These are phyloP conservation scores for Arctium minus DNA, from an alignment of 129 eudicot genomes.

Conservation along the genomic window DNA sequence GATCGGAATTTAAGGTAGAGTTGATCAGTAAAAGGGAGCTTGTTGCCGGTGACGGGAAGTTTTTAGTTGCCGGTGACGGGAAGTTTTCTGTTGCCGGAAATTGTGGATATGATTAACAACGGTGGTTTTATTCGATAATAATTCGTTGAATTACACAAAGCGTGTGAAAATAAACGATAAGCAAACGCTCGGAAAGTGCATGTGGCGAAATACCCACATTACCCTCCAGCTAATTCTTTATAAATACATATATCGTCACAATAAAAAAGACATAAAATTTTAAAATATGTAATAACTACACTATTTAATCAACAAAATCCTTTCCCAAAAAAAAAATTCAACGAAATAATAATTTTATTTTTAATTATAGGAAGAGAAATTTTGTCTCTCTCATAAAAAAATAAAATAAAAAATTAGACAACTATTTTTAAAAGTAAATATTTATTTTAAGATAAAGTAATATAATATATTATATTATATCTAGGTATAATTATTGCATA, in stretches of 20 bases:
- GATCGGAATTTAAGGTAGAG: background rate
- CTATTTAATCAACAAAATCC: too few relatives aligned
- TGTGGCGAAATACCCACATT: background rate
- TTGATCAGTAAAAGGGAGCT: background rate
- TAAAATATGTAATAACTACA: too few relatives aligned
- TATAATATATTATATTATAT: too few relatives aligned
- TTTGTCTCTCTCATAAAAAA: too few relatives aligned
- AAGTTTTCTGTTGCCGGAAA: constrained; percentile 15
- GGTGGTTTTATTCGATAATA: constrained; percentile 22
- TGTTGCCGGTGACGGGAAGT: constrained; percentile 15
- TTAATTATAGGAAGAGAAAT: too few relatives aligned
- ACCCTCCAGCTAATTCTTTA: background rate
- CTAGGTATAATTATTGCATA: background rate
- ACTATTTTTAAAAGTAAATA: too few relatives aligned
- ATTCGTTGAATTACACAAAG: background rate
- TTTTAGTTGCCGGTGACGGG: constrained; percentile 16
- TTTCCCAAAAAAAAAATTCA: too few relatives aligned
- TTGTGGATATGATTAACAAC: background rate
- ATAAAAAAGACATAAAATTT: too few relatives aligned
- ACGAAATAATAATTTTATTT: too few relatives aligned
- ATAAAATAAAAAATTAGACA: too few relatives aligned
- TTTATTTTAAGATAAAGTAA: too few relatives aligned
- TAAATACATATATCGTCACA: too few relatives aligned
- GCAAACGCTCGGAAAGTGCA: constrained; percentile 4
- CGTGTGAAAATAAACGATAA: constrained; percentile 13